These are phyloP conservation scores for Dunaliella primolecta DNA, from an alignment of 139 green algal species.

Conservation along the genomic window DNA sequence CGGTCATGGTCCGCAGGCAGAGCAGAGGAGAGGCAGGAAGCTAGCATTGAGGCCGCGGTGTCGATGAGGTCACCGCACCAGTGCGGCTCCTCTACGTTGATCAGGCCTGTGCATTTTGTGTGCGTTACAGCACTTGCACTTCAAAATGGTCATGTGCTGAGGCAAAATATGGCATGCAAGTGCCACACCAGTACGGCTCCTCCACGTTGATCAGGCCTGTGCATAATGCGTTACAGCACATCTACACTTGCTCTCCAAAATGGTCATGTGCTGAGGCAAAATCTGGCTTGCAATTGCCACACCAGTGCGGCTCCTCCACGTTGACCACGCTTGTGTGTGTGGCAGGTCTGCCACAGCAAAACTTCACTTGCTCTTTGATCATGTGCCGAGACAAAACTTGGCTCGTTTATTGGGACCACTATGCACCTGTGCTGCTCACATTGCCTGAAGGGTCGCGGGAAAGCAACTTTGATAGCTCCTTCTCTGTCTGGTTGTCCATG, in stretches of 20 bases:
- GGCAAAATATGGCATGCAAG: constrained; percentile 12
- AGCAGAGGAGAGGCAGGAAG: constrained; percentile 17
- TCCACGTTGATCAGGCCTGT: constrained; percentile 41
- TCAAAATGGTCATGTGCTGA: too few relatives aligned
- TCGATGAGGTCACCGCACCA: constrained; percentile 17
- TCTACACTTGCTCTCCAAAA: too few relatives aligned
- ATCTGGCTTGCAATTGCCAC: not conserved
- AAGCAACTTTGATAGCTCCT: too few relatives aligned
- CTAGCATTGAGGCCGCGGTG: constrained; percentile 19
- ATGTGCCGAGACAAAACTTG: constrained; percentile 20
- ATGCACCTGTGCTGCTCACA: too few relatives aligned
- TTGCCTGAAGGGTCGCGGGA: too few relatives aligned
- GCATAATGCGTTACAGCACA: too few relatives aligned
- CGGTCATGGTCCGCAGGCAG: constrained; percentile 17
- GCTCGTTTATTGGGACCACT: too few relatives aligned
- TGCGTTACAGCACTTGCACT: too few relatives aligned
- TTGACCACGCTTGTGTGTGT: constrained; percentile 38
- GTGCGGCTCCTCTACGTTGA: constrained; percentile 34
- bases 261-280: constrained; percentile 29
- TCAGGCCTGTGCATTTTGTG: constrained; percentile 27
- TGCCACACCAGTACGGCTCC: constrained; percentile 18
- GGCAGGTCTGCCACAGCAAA: too few relatives aligned
- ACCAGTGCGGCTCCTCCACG: constrained; percentile 23
- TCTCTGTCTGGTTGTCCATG: too few relatives aligned
- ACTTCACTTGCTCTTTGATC: too few relatives aligned